Base-by-base conservation (phyloP, 2,329 filamentous ascomycete genomes). In the Alternaria brassicicola region DNA sequence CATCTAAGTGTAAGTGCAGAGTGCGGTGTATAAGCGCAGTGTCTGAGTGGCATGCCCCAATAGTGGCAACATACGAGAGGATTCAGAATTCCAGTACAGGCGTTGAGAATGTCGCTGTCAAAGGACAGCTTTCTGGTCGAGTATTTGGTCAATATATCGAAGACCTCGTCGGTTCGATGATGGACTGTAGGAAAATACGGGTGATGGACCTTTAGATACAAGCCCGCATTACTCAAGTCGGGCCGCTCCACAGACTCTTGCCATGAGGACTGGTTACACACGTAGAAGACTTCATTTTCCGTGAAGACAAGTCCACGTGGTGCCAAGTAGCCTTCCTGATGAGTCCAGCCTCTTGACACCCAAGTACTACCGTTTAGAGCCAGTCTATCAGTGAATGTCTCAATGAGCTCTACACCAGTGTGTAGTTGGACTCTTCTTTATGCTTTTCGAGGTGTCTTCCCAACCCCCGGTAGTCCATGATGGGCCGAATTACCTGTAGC, bases 1-100 rank as follows among this genome's bases (percentile, higher is more conserved):
- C 25, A 45, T 1, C 0, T 10, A 0, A 45, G 25, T 19, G 10
- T 4, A 9, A 12, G 36, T 39, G 10, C n/a, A 12, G 0, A 5
- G 6, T 3, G 41, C 3, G 0, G 3, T 8, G 0, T 0, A 19
- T 4, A 1, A 4, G 4, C 1, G 1, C 4, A 4, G 1, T 28
- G 4, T 3, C 1, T 6, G 0, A 7, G 0, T 25, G 15, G 12
- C 41, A 28, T 46, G 2, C 43, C 43, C 43, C 17, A 47, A 7
- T 21, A 47, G 19, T 47, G 43, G 7, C 3, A 4, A 5, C 23
- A 1, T 1, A 33, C 12, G 0, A 47, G 8, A 2, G 1, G 23
- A 0, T 23, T 31, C 2, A 47, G 1, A 0, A 15, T 13, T 2
- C 43, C 28, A 1, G 0, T n/a, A 1, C 43, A 47, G 12, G 26